Base-by-base conservation (phyloP, 2,329 filamentous ascomycete genomes). In the Fusarium sp. region DNA sequence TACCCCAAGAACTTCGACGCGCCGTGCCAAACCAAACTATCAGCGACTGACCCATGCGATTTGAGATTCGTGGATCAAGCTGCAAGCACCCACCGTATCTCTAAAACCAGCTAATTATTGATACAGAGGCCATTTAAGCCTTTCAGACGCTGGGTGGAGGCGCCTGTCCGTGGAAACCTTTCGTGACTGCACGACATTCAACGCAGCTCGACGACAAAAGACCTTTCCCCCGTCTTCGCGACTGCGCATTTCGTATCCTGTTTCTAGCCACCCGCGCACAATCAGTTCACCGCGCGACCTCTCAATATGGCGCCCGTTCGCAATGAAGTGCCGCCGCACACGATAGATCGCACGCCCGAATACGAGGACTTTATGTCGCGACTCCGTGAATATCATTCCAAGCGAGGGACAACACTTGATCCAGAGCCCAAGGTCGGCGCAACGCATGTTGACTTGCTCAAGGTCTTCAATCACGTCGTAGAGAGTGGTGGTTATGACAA, bases 401-500 rank as follows among this genome's bases (percentile, higher is more conserved):
- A 94, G 82, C 90, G 94, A 83, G 94, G 94, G 62, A 97, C 94
- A 13, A 84, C 87, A 65, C 90, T 97, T 75, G 94, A 97, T 70
- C 87, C 91, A 36, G 92, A 95, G 81, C 94, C 94, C 58, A 95
- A 94, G 83, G 90, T 97, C 77, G 94, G 93, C 69, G 88, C 89
- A 75, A 91, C 91, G 69, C 91, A 92, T 73, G 88, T 97, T 70
- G 93, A 97, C 79, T 87, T 97, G 35, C 86, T 91, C 80, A 92
- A 93, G 78, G 88, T 97, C 36, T 97, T 94, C 86, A 92, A 93
- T 72, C 88, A 91, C 75, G 93, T 97, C 24, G 88, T 93, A 61
- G 89, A 89, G 28, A 90, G 91, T 77, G 95, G 95, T 60, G 95
- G 95, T 66, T 98, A 98, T 81, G 95, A 97, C 83, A 92, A 92